These are phyloP conservation scores for Yamadazyma phyllophila DNA, from an alignment of 805 yeast genomes.

Conservation along the genomic window DNA sequence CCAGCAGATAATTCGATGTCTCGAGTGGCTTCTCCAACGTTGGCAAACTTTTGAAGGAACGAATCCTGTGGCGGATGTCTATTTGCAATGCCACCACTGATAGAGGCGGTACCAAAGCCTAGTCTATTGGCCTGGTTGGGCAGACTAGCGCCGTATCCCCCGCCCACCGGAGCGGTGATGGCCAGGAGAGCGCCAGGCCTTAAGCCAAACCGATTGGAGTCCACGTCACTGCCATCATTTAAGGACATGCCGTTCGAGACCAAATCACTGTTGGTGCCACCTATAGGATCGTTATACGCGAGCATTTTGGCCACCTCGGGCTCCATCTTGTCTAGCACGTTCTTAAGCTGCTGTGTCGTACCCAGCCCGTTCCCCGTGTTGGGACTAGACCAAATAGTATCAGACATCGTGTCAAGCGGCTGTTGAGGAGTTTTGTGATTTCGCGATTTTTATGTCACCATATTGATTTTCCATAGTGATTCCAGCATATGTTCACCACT, in stretches of 20 bases:
- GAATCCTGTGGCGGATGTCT: slow-evolving; percentile 47
- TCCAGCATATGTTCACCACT: not conserved
- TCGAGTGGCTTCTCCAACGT: slow-evolving; percentile 67
- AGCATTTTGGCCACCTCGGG: slow-evolving; percentile 39
- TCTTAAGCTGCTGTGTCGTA: slow-evolving; percentile 18
- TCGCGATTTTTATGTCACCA: not conserved
- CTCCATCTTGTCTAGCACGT: slow-evolving; percentile 40
- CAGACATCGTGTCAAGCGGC: slow-evolving; percentile 18
- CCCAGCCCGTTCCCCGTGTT: slow-evolving; percentile 10
- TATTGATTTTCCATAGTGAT: too few relatives aligned
- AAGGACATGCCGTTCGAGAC: slow-evolving; percentile 38
- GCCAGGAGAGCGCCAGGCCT: slow-evolving; percentile 48
- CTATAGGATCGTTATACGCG: slow-evolving; percentile 15
- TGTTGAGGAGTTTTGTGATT: slow-evolving; percentile 1
- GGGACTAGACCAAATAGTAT: slow-evolving; percentile 43
- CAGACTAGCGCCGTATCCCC: slow-evolving; percentile 21
- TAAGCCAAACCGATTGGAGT: slow-evolving; percentile 40
- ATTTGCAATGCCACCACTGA: slow-evolving; percentile 53
- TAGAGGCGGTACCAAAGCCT: slow-evolving; percentile 57
- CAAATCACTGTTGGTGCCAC: slow-evolving; percentile 8
- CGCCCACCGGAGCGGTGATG: slow-evolving; percentile 47
- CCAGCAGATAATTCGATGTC: slow-evolving; percentile 55
- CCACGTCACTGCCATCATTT: slow-evolving; percentile 43
- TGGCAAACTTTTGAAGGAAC: slow-evolving; percentile 60
- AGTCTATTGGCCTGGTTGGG: slow-evolving; percentile 23